Evolutionary conservation across 2,329 filamentous ascomycete genomes (phyloP), one percentile per base, ranked within the genome.

Genomic region (Juglanconis juglandina): DNA sequence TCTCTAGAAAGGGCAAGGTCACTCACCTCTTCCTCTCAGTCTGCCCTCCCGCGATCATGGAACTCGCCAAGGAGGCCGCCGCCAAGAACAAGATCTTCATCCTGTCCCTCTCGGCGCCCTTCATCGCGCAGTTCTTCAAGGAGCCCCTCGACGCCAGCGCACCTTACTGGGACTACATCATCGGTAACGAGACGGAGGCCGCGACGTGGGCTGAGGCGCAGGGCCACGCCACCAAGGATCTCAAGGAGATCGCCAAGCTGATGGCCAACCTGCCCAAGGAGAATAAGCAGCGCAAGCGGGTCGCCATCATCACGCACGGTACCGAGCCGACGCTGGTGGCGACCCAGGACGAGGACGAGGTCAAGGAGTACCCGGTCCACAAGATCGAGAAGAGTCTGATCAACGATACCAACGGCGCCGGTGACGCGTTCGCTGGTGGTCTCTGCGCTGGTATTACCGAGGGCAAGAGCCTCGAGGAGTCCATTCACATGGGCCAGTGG

Each of bases 51-150:
- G 94, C 95, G 66, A 92, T 96, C 73, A 81, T 93, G 82, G 91
- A 92, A 66, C 84, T 99, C 53, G 94, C 89, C 67, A 88, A 96
- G 77, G 90, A 98, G 79, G 94, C 95, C 61, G 93, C 92, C 44
- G 80, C 83, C 66, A 87, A 91, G 76, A 89, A 98, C 84, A 99
- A 99, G 87, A 82, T 83, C 64, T 96, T 98, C 76, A 86, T 93
- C 69, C 87, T 99, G 68, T 96, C 92, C 68, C 86, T 99, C 63
- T 95, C 92, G 55, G 95, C 95, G 7, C 95, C 95, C 62, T 99
- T 99, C 82, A 96, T 99, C 71, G 81, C 89, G 44, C 90, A 96
- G 74, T 96, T 97, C 85, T 99, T 98, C 89, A 97, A 97, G 83
- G 93, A 97, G 53, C 90, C 87, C 66, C 86, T 99, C 52, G 92